A percentile compares a stretch with the other conserved stretches of the same genome.
Conservation (phyloP, 1,284 basidiomycete genomes). For the Ganoderma sp. region DNA sequence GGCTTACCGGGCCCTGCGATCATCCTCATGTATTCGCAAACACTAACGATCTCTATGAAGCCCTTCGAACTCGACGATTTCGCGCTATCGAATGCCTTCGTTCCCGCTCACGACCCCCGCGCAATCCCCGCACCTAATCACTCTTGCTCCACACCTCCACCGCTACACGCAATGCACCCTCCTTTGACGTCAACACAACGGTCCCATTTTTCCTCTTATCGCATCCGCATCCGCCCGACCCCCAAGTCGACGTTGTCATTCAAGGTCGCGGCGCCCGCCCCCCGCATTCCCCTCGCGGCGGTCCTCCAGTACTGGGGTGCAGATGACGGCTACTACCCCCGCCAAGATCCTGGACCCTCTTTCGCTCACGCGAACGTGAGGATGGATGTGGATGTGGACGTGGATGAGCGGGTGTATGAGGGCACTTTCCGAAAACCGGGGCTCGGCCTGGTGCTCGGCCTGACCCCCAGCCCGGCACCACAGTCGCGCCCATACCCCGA, state of each 20-base stretch:
- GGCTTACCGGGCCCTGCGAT: slow-evolving; percentile 23
- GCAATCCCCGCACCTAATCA: slow-evolving; percentile 20
- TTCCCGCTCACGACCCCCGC: slow-evolving; percentile 8
- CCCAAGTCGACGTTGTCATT: slow-evolving; percentile 27
- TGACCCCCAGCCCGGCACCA: slow-evolving; percentile 19
- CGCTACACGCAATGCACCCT: slow-evolving; percentile 26
- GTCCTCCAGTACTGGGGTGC: slow-evolving; percentile 27
- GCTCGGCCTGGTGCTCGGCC: slow-evolving; percentile 26
- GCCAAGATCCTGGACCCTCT: slow-evolving; percentile 8
- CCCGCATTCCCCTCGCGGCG: slow-evolving; percentile 25
- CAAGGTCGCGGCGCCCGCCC: slow-evolving; percentile 25
- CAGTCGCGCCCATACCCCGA: slow-evolving; percentile 17
- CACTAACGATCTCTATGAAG: slow-evolving; percentile 6
- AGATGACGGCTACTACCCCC: slow-evolving; percentile 18
- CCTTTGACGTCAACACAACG: slow-evolving; percentile 21
- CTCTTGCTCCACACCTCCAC: slow-evolving; percentile 15
- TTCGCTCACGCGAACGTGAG: slow-evolving; percentile 9
- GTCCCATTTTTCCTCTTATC: slow-evolving; percentile 22
- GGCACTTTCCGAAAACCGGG: slow-evolving; percentile 11
- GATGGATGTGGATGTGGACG: slow-evolving; percentile 17
- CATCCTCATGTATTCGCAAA: slow-evolving; percentile 15
- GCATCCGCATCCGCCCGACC: slow-evolving; percentile 14
- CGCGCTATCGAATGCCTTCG: slow-evolving; percentile 11
- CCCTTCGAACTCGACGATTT: slow-evolving; percentile 6
- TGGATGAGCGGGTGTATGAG: slow-evolving; percentile 7